phyloP scores from a whole-genome alignment of 306 rosid species.

The Prunus dulcis region DNA sequence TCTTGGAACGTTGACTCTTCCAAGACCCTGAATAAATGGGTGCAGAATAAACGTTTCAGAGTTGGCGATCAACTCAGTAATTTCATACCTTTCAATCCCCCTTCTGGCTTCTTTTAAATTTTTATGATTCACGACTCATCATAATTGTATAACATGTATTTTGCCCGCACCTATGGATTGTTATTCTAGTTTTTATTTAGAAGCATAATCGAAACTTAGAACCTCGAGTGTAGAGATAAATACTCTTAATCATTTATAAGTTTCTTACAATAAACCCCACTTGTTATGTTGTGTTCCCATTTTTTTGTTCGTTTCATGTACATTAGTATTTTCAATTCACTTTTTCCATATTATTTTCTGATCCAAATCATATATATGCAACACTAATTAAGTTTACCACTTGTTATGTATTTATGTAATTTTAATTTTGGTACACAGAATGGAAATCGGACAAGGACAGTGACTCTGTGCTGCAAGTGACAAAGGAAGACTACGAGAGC shows the following conservation, averaged over 20 bases:
- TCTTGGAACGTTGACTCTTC: not conserved
- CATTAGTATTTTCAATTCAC: no score
- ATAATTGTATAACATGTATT: no score
- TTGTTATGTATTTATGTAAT: not conserved
- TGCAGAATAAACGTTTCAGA: not conserved
- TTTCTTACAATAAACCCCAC: no score
- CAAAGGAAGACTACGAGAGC: conserved; percentile 1
- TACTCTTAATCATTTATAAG: no score
- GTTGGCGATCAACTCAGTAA: not conserved
- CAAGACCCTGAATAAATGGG: not conserved
- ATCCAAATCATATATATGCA: not conserved
- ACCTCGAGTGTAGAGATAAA: no score
- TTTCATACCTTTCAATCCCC: not conserved
- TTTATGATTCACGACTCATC: not conserved
- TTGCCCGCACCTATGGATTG: no score
- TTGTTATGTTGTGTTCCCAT: no score
- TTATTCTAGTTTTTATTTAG: no score
- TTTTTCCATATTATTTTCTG: no score
- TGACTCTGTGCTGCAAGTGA: conserved; percentile 8
- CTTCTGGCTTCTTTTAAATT: not conserved
- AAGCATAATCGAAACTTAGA: accelerated
- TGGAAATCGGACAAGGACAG: not conserved
- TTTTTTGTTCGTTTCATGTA: no score
- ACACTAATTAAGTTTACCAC: no score
- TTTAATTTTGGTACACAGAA: not conserved